Evolutionary conservation across 305 asterid genomes (phyloP).

Genomic region (Plantago lanceolata): DNA sequence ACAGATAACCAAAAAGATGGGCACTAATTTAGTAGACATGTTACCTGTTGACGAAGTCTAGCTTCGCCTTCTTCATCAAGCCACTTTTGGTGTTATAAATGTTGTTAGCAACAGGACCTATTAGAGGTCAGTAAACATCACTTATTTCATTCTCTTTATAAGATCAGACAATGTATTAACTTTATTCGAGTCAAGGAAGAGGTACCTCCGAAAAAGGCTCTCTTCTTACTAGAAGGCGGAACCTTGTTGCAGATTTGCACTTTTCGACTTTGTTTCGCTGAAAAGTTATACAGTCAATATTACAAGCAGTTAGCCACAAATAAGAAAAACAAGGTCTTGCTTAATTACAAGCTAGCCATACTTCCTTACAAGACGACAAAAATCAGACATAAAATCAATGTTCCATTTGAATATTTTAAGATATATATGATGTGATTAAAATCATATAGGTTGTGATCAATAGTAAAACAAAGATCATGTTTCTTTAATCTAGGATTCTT

Average conservation of each 20-base stretch:
- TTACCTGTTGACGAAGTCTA: conserved; percentile 74
- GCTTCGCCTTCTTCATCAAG: conserved; percentile 88
- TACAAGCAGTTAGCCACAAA: background rate
- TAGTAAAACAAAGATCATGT: too few relatives aligned
- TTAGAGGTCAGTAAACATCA: conserved; percentile 18
- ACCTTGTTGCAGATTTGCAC: conserved; percentile 66
- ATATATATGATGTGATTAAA: too few relatives aligned
- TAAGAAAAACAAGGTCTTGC: background rate
- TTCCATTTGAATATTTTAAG: too few relatives aligned
- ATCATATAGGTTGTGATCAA: too few relatives aligned
- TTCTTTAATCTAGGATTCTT: too few relatives aligned
- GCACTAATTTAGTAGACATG: conserved; percentile 7
- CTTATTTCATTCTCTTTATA: conserved; percentile 17
- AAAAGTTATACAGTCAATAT: conserved; percentile 28
- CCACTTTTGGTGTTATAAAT: conserved; percentile 66
- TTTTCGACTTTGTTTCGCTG: conserved; percentile 77
- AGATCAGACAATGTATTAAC: conserved; percentile 10
- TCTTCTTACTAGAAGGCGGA: conserved; percentile 80
- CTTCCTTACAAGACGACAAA: too few relatives aligned
- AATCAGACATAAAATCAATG: background rate
- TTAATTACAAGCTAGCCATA: background rate
- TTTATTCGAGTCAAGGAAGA: conserved; percentile 20
- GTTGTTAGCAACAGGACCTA: conserved; percentile 41
- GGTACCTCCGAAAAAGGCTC: conserved; percentile 73
- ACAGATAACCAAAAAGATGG: background rate